phyloP scores from a whole-genome alignment of 192 early-diverging fungal species.

The Coemansia sp. region DNA sequence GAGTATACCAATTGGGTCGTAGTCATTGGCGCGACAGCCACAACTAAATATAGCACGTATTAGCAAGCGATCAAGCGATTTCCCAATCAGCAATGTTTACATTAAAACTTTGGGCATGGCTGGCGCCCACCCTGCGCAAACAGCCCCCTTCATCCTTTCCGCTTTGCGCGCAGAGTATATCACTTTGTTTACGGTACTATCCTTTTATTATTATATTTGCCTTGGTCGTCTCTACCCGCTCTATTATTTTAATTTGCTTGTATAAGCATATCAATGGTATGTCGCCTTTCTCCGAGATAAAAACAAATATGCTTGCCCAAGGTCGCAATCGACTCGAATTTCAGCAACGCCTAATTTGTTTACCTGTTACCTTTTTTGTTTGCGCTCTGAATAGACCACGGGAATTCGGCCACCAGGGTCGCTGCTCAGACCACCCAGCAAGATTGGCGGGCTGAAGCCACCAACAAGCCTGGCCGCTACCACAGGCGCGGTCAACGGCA shows the following conservation, averaged over 20 bases:
- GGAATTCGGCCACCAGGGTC: slow-evolving; percentile 36
- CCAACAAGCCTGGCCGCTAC: neutral
- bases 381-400: slow-evolving; percentile 25
- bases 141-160: no score
- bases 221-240: neutral
- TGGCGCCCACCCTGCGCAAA: no score
- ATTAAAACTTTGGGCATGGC: neutral
- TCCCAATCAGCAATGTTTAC: neutral
- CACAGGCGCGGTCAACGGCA: neutral
- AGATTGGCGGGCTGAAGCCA: slow-evolving; percentile 22
- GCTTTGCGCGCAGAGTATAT: no score
- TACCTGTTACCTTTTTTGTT: neutral
- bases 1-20: neutral
- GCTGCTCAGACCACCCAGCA: slow-evolving; percentile 39
- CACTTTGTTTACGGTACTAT: no score
- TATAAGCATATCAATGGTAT: neutral
- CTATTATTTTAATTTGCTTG: neutral
- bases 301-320: no score
- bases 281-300: no score
- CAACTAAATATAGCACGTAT: no score
- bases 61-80: no score
- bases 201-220: neutral
- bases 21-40: no score
- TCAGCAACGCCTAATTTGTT: slow-evolving; percentile 3
- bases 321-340: neutral